Evolutionary conservation across 371 early-diverging fungal genomes (phyloP).

Genomic region (Mortierella sp.): DNA sequence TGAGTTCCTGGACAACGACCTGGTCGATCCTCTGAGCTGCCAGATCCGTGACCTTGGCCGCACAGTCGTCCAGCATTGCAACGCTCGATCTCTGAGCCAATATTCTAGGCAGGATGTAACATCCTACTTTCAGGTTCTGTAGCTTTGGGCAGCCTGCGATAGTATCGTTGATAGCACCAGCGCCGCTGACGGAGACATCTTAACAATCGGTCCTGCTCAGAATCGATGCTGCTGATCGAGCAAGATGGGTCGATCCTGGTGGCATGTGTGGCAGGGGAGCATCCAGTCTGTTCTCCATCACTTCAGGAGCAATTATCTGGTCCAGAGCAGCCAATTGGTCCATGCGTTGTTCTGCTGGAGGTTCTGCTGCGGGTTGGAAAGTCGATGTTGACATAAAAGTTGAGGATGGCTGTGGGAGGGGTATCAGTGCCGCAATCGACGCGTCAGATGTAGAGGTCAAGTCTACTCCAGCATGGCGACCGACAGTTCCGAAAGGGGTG

Average conservation of each 20-base stretch:
- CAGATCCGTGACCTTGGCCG: conserved; percentile 52
- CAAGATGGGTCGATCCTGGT: background rate
- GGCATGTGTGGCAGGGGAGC: conserved; percentile 47
- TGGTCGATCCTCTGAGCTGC: conserved; percentile 54
- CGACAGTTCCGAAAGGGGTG: conserved; percentile 21
- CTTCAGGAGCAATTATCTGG: conserved; percentile 6
- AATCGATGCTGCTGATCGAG: background rate
- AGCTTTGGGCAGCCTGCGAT: too few species aligned
- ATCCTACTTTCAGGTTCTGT: too few species aligned
- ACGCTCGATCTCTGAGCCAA: conserved; percentile 49
- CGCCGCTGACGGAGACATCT: background rate
- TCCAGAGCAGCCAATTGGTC: conserved; percentile 35
- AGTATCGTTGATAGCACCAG: too few species aligned
- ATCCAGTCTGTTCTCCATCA: conserved; percentile 19
- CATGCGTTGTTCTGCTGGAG: conserved; percentile 15
- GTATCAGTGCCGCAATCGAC: conserved; percentile 37
- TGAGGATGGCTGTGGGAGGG: conserved; percentile 37
- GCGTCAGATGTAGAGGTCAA: conserved; percentile 19
- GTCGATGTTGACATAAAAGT: conserved; percentile 21
- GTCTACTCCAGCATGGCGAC: conserved; percentile 10
- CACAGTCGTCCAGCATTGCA: conserved; percentile 40
- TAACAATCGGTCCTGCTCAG: background rate
- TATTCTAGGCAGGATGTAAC: too few species aligned
- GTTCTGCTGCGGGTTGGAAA: too few species aligned
- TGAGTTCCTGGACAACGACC: conserved; percentile 43